Conservation (phyloP, 2,329 filamentous ascomycete genomes). For the Orbilia oligospora region DNA sequence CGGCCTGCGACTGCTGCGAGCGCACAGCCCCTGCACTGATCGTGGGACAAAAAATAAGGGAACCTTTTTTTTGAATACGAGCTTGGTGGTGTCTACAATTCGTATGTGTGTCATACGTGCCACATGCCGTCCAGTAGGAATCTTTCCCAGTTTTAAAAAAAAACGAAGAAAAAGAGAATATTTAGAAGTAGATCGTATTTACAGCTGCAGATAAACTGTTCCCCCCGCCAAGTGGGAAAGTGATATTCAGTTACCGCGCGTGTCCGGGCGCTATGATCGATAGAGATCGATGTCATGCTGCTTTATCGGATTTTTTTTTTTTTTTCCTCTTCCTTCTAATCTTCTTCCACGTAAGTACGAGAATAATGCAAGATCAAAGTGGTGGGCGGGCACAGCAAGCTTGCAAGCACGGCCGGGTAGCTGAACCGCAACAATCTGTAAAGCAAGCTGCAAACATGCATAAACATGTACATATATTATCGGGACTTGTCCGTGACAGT, state of each 20-base stretch:
- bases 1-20: not conserved
- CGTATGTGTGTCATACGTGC: constrained; percentile 25
- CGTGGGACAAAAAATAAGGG: not conserved
- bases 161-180: constrained; percentile 3
- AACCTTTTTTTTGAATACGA: constrained; percentile 9
- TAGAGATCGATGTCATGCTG: not conserved
- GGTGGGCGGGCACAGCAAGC: not conserved
- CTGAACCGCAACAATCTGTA: constrained; percentile 5
- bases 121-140: constrained; percentile 41
- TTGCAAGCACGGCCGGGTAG: constrained; percentile 15
- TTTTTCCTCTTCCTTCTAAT: not conserved
- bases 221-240: constrained; percentile 2
- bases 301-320: constrained; percentile 2
- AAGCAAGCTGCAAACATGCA: constrained; percentile 12
- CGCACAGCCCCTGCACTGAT: not conserved
- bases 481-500: constrained; percentile 14
- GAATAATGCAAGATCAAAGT: constrained; percentile 30
- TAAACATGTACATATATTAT: constrained; percentile 18
- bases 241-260: constrained; percentile 42
- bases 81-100: constrained; percentile 11
- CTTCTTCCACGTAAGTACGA: not conserved
- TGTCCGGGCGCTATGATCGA: constrained; percentile 1
- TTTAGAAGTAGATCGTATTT: constrained; percentile 31
- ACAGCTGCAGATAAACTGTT: constrained; percentile 10
- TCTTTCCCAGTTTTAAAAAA: constrained; percentile 20